Base-by-base conservation (phyloP, 345 rosid species). In the rapeseed (Brassica napus) region DNA sequence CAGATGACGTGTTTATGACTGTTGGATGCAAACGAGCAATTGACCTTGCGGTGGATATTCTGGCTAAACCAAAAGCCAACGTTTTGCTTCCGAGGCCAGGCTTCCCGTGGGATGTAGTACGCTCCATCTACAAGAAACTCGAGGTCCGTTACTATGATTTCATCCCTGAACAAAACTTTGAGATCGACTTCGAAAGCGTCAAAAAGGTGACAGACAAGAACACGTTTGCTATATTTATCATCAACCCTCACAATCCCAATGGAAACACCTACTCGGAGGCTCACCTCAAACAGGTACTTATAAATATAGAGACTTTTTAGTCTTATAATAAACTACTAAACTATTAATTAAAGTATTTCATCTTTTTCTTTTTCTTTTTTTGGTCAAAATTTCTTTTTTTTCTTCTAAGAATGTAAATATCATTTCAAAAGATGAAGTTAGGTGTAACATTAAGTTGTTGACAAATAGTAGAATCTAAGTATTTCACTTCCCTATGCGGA, bases 21-120 rank as follows among this genome's bases (percentile, higher is more conserved):
- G 34, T 81, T n/a, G 94, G 90, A 68, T 83, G 92, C 59, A 68
- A 55, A 21, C 89, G 85, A 74, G 90, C 88, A 6, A 86, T 87
- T 14, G 87, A 86, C 75, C 67, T 90, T 4, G 42, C 78, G 14
- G 6, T 88, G 1, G 54, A 75, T 1, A 88, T 69, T 30, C 61
- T 90, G 4, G 81, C 89, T 4, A 79, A 82, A 61, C 89, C 89
- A 0, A 82, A 85, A 12, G 88, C 87, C 62, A 88, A 87, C 67
- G 75, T 87, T 60, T 62, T 90, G 69, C 69, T 79, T 44, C 79
- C 82, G 1, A 67, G 32, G 4, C 82, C 82, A 0, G 78, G 79
- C 44, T 88, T 39, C 73, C 87, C 91, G 2, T 76, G 63, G 68
- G 89, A 86, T 12, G 71, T 81, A 39, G 83, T 80, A 26, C 34